phyloP scores from a whole-genome alignment of 73 alveolate species.

The Symbiodinium natans region DNA sequence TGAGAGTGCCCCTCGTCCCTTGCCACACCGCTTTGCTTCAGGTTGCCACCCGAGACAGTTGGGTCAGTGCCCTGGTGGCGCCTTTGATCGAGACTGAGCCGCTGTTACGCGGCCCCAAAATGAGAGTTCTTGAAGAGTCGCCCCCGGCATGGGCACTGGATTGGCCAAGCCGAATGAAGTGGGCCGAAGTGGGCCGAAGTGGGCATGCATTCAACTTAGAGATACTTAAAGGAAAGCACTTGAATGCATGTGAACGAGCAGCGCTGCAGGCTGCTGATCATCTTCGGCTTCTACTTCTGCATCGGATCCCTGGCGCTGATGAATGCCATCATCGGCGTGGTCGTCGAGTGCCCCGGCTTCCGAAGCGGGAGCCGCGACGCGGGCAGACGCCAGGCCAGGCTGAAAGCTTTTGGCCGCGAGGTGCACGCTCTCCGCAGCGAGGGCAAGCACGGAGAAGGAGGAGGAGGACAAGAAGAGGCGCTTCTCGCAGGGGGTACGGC shows the following conservation, averaged over 20 bases:
- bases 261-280: conserved; percentile 29
- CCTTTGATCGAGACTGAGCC: conserved; percentile 72
- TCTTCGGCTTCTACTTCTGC: conserved; percentile 65
- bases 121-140: too few relatives aligned
- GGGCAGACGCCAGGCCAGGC: background rate
- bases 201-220: too few relatives aligned
- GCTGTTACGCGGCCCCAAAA: background rate
- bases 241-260: too few relatives aligned
- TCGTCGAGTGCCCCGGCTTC: conserved; percentile 47
- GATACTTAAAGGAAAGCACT: too few relatives aligned
- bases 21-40: background rate
- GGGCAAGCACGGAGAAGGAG: conserved; percentile 62
- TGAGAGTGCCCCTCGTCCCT: too few relatives aligned
- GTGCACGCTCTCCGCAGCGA: conserved; percentile 78
- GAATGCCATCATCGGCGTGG: conserved; percentile 84
- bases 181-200: too few relatives aligned
- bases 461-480: conserved; percentile 55
- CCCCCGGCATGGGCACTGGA: too few relatives aligned
- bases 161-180: too few relatives aligned
- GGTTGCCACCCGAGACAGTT: conserved; percentile 81
- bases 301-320: conserved; percentile 74
- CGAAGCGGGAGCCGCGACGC: background rate
- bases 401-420: background rate
- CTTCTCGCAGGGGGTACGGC: too few relatives aligned
- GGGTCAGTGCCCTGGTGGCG: conserved; percentile 77